Evolutionary conservation across 306 rosid species (phyloP), one percentile per base, ranked within the genome.

Genomic region (Lablab purpureus): DNA sequence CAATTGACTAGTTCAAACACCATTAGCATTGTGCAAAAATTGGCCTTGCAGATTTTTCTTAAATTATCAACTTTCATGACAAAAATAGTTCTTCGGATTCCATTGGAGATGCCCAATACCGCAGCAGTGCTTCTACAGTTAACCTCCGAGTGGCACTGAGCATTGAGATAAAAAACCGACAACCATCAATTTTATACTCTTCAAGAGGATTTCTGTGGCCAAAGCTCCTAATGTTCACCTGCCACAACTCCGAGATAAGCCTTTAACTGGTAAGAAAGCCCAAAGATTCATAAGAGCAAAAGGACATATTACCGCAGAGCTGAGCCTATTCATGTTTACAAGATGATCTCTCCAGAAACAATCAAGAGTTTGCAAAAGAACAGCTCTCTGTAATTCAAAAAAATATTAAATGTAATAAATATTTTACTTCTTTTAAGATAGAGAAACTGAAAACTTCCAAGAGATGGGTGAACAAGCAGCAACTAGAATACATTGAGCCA

Each of bases 291-390:
- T 27, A 40, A 32, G 27, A 58, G 80, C 21, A 85, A 63, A 68
- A 46, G 62, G 54, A 62, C 21, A 60, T 37, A 23, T 69, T 95
- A 95, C 98, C 92, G 98, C 98, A 52, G 98, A 95, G 82, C 92
- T 95, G 74, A 92, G 98, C 56, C 91, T 85, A 81, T 95, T 95
- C 99, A 95, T 95, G 94, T 95, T 95, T 79, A 95, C 80, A 40
- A 95, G 99, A 86, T 92, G 98, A 89, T 95, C 98, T 80, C 97
- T 91, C 99, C 99, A 95, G 88, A 95, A 95, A 83, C 92, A 84
- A 81, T 95, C 99, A 6, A 95, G 91, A 62, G 97, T 90, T 89
- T 95, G 90, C 84, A 95, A 93, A 86, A 95, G 89, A 84, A 92
- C 96, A 67, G 94, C 99, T 73, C 94, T 91, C 99, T 95, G 97